Evolutionary conservation across 345 rosid genomes (phyloP), one percentile per base, ranked within the genome.

Genomic region (Linum usitatissimum): DNA sequence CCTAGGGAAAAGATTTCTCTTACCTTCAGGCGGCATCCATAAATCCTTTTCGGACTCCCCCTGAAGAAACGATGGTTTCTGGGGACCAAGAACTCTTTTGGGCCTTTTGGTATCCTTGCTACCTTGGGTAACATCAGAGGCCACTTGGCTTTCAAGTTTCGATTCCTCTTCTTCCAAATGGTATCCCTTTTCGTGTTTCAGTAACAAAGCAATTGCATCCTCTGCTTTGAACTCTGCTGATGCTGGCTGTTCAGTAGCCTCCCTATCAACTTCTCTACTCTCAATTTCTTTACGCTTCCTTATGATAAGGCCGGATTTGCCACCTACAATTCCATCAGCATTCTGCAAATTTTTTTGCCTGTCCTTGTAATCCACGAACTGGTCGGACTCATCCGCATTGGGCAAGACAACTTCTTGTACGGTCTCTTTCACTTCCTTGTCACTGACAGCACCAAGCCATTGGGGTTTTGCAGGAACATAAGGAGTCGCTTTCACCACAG

Each of bases 11-110:
- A 18, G 5, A 19, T 20, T 18, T 63, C 86, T 90, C 99, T 63
- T 86, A 93, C 99, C 99, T 81, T 80, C 57, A 64, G 99, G 99
- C 62, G 99, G 99, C 51, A 93, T 84, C 99, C 99, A 93, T 38
- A 88, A 60, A 59, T 85, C 91, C 55, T 74, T 78, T 6, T 83
- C 88, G 10, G 88, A 64, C 64, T 53, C 66, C 49, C 65, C 68
- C 40, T 78, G 71, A 15, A 87, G 78, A 75, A 81, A 93, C 21
- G 88, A 70, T n/a, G 97, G 90, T 66, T 86, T 90, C 67, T 83
- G 84, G 0, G 97, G 88, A 28, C 92, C 96, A 64, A 82, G 66
- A 10, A 75, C 80, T 71, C 84, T 83, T 71, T 77, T 87, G 10
- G 79, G 73, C 68, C 68, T 90, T 69, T 79, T 82, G 36, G 68